These are phyloP conservation scores for Blastobotrys muscicola DNA, from an alignment of 805 yeast genomes.

Conservation along the genomic window DNA sequence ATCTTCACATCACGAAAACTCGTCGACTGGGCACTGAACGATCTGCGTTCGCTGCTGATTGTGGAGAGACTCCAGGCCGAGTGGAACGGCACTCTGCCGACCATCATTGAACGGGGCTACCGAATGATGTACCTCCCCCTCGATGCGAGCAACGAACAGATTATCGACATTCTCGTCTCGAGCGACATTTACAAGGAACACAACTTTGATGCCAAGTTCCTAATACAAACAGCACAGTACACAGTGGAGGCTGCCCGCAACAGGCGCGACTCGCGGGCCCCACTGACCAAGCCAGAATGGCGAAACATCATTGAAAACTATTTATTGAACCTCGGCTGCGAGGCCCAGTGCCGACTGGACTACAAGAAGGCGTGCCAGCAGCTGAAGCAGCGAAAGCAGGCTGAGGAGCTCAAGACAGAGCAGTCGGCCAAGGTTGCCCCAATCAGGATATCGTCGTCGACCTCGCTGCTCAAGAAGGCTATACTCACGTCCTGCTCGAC, in stretches of 20 bases:
- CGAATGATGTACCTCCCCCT: slow-evolving; percentile 45
- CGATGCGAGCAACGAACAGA: slow-evolving; percentile 37
- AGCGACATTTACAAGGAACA: slow-evolving; percentile 63
- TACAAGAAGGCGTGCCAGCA: slow-evolving; percentile 40
- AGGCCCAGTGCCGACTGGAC: slow-evolving; percentile 52
- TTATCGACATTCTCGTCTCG: slow-evolving; percentile 40
- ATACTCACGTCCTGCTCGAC: slow-evolving; percentile 23
- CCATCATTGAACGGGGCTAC: slow-evolving; percentile 29
- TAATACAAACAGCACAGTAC: slow-evolving; percentile 50
- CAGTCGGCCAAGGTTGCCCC: neutral
- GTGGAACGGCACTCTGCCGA: slow-evolving; percentile 48
- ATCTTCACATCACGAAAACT: slow-evolving; percentile 51
- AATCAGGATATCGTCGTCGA: slow-evolving; percentile 2
- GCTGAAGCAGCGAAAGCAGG: slow-evolving; percentile 15
- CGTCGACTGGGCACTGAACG: slow-evolving; percentile 65
- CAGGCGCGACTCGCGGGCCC: slow-evolving; percentile 14
- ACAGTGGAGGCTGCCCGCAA: slow-evolving; percentile 45
- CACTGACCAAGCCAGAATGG: slow-evolving; percentile 53
- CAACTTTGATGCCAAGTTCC: slow-evolving; percentile 43
- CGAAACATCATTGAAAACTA: slow-evolving; percentile 66
- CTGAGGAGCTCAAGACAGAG: slow-evolving; percentile 1
- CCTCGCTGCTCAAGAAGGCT: slow-evolving; percentile 27
- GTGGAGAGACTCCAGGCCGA: slow-evolving; percentile 41
- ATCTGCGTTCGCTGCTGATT: slow-evolving; percentile 53
- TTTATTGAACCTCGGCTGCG: slow-evolving; percentile 21